Conservation (phyloP, 139 green algal species). For the Haematococcus lacustris region DNA sequence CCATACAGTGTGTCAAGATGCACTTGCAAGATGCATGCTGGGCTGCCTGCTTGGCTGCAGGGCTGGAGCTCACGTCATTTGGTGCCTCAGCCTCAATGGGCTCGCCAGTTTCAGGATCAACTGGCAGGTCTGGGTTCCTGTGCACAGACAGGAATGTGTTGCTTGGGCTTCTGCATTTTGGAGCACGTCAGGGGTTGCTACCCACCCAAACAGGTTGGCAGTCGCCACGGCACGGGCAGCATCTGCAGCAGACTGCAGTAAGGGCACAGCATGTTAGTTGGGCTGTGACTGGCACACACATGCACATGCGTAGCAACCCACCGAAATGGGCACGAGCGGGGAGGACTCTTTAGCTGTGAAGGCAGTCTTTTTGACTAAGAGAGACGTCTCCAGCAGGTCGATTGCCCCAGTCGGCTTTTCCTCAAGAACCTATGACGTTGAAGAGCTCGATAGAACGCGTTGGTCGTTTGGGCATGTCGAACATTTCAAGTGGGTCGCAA, state of each 20-base stretch:
- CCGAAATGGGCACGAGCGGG: slow-evolving; percentile 30
- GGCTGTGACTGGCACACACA: too few species aligned
- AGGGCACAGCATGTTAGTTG: too few species aligned
- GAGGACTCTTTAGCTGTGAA: slow-evolving; percentile 35
- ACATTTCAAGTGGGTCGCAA: neutral
- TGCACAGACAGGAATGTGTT: too few species aligned
- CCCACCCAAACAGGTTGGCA: slow-evolving; percentile 43
- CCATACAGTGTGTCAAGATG: too few species aligned
- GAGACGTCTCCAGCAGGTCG: slow-evolving; percentile 62
- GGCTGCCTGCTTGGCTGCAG: too few species aligned
- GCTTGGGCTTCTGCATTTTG: too few species aligned
- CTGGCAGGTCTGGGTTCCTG: slow-evolving; percentile 55
- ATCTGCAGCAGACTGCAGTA: slow-evolving; percentile 26
- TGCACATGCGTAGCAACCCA: too few species aligned
- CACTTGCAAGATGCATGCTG: too few species aligned
- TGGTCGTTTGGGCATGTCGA: too few species aligned
- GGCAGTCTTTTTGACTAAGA: slow-evolving; percentile 56
- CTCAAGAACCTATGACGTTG: slow-evolving; percentile 49
- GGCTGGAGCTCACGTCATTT: slow-evolving; percentile 63
- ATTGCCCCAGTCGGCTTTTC: slow-evolving; percentile 55
- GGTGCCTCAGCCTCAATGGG: slow-evolving; percentile 43
- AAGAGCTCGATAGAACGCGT: neutral
- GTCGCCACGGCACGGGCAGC: slow-evolving; percentile 33
- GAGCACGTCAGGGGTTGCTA: too few species aligned
- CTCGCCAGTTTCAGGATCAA: slow-evolving; percentile 73